Conservation (phyloP, 164 flowering plant genomes). For the Echeveria elegans region DNA sequence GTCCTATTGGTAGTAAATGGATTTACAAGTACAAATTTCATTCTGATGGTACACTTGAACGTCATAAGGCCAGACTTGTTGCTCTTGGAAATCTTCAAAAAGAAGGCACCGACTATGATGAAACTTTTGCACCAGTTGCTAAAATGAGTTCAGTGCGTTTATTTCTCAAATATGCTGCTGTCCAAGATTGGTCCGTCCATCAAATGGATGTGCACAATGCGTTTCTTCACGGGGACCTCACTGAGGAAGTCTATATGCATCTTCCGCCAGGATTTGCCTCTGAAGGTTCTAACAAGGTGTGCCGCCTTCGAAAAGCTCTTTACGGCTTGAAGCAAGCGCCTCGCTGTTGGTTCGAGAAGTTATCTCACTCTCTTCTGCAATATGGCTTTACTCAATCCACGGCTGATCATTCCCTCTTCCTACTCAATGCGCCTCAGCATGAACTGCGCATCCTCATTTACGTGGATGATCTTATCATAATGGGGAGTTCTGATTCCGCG, state of each 20-base stretch:
- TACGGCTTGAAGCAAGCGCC: not conserved
- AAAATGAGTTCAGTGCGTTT: not conserved
- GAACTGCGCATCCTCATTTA: too few relatives aligned
- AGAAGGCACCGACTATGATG: not conserved
- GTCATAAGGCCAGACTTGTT: not conserved
- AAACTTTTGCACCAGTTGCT: not conserved
- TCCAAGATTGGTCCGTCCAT: not conserved
- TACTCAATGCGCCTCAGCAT: not conserved
- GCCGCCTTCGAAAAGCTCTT: not conserved
- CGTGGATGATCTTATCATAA: not conserved
- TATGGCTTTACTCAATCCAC: not conserved
- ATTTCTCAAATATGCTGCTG: not conserved
- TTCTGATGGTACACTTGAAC: not conserved
- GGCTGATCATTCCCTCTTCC: not conserved
- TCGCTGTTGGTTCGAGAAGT: not conserved
- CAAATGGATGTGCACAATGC: conserved; percentile 7
- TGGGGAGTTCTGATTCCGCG: not conserved
- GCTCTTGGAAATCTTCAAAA: not conserved
- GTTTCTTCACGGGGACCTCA: conserved; percentile 1
- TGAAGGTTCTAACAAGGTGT: not conserved
- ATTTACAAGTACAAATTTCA: not conserved
- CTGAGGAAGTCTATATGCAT: not conserved
- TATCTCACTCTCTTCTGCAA: not conserved
- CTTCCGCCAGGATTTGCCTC: not conserved
- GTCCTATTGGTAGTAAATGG: not conserved